Base-by-base conservation (phyloP, 495 filamentous ascomycete genomes). In the Tuber microsphaerosporum region DNA sequence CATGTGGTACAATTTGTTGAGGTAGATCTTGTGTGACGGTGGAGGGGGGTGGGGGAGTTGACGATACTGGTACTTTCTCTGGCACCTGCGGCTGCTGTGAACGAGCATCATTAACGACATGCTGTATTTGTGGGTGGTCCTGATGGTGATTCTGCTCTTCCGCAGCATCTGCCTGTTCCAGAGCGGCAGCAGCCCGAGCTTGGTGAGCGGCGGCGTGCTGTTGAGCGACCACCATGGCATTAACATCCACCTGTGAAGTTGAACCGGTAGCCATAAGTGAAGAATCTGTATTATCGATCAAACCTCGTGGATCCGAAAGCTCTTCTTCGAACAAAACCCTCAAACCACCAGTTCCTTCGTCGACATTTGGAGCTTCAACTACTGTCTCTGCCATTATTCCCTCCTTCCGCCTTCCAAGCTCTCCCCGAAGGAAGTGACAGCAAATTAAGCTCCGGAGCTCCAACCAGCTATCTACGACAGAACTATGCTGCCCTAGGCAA, bases 121-220 rank as follows among this genome's bases (percentile, higher is more conserved):
- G 77, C 41, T 79, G 76, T 41, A 75, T 41, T n/a, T 77, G 74
- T 44, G 78, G 76, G 2, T 79, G 77, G 51, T 70, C 70, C 44
- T 79, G 75, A 69, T 73, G 77, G 31, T 79, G 77, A 65, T 34
- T 65, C 39, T 73, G 77, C 45, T 79, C 77, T n/a, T 79, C 80
- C 16, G 71, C 71, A 56, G 74, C 76, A 72, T 78, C 80, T 37
- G 80, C 79, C 44, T 82, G 76, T 73, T 81, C 76, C 71, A 82
- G 71, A 34, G 80, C 80, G 46, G 80, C 80, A 70, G 80, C 80
- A 20, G 80, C 80, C 72, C 80, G 78, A 41, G 80, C 80, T 70
- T 81, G 80, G 34, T 81, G 79, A 34, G 79, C 75, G 69, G 73
- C 78, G 42, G 79, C 79, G 69, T 81, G 79, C 65, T 81, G 80